Evolutionary conservation across 1,139 yeast genomes (phyloP).

Genomic region (Candida sp.): DNA sequence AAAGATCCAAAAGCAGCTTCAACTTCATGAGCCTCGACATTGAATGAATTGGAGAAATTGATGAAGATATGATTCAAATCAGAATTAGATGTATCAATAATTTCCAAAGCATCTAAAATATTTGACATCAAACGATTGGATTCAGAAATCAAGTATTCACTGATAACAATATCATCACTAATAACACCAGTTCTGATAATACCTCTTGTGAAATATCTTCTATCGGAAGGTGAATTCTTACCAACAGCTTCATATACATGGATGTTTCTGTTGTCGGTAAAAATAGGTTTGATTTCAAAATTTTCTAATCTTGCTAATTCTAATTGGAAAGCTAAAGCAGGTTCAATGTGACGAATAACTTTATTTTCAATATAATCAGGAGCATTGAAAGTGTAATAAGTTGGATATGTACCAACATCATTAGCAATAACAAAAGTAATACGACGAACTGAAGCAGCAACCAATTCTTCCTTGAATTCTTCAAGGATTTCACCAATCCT

Average conservation of each 20-base stretch:
- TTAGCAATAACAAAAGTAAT: constrained; percentile 87
- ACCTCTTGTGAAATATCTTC: constrained; percentile 95
- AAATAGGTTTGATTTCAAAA: constrained; percentile 91
- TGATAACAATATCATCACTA: constrained; percentile 86
- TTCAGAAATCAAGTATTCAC: constrained; percentile 93
- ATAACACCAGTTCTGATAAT: constrained; percentile 95
- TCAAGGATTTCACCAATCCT: constrained; percentile 65
- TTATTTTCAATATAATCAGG: constrained; percentile 80
- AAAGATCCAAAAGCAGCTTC: constrained; percentile 98
- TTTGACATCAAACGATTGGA: constrained; percentile 95
- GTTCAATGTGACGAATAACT: constrained; percentile 96
- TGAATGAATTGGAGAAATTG: constrained; percentile 93
- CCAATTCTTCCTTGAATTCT: constrained; percentile 68
- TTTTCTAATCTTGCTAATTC: constrained; percentile 93
- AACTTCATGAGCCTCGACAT: constrained; percentile 91
- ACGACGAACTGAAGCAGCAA: constrained; percentile 78
- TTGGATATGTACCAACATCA: constrained; percentile 84
- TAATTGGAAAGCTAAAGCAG: constrained; percentile 96
- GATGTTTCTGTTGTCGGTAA: constrained; percentile 95
- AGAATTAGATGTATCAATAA: constrained; percentile 90
- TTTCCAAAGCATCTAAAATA: constrained; percentile 90
- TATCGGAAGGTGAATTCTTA: constrained; percentile 89
- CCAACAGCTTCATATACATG: constrained; percentile 98
- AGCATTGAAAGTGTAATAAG: constrained; percentile 92
- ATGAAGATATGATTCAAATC: constrained; percentile 96